phyloP scores from a whole-genome alignment of 2,329 filamentous ascomycete genomes.

The Zalaria obscura region DNA sequence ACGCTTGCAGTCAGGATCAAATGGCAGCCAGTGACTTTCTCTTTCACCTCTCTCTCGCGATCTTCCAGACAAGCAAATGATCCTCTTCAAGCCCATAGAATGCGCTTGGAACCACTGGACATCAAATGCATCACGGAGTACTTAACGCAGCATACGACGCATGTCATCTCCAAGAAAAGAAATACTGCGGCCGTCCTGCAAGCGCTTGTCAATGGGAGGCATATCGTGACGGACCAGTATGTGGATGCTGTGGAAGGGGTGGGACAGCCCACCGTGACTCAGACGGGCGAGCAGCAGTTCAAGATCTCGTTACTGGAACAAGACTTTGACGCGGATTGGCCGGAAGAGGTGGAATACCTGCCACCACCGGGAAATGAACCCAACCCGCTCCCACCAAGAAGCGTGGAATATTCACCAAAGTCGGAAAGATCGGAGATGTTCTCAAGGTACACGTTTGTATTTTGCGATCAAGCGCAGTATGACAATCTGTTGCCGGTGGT shows the following conservation, averaged over 20 bases:
- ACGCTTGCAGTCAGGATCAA: constrained; percentile 39
- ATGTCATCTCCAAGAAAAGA: constrained; percentile 76
- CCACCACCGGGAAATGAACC: constrained; percentile 67
- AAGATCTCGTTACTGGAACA: constrained; percentile 47
- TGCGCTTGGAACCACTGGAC: constrained; percentile 67
- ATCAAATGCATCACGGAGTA: constrained; percentile 74
- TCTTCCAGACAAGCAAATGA: constrained; percentile 31
- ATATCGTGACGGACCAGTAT: constrained; percentile 61
- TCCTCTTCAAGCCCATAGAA: constrained; percentile 46
- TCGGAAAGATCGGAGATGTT: constrained; percentile 56
- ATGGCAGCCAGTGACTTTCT: constrained; percentile 72
- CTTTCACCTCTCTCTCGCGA: constrained; percentile 61
- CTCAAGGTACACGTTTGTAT: constrained; percentile 76
- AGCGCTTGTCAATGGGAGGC: constrained; percentile 66
- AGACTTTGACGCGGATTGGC: constrained; percentile 71
- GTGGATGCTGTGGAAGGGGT: constrained; percentile 56
- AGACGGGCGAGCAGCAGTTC: constrained; percentile 1
- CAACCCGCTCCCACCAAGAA: constrained; percentile 37
- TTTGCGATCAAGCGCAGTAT: constrained; percentile 63
- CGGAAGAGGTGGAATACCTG: constrained; percentile 55
- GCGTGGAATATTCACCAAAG: constrained; percentile 61
- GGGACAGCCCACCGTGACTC: constrained; percentile 14
- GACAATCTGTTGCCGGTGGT: constrained; percentile 62
- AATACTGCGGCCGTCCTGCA: constrained; percentile 82
- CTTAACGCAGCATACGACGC: constrained; percentile 57